Base-by-base conservation (phyloP, 495 filamentous ascomycete genomes). In the Aspergillus coremiiformis region DNA sequence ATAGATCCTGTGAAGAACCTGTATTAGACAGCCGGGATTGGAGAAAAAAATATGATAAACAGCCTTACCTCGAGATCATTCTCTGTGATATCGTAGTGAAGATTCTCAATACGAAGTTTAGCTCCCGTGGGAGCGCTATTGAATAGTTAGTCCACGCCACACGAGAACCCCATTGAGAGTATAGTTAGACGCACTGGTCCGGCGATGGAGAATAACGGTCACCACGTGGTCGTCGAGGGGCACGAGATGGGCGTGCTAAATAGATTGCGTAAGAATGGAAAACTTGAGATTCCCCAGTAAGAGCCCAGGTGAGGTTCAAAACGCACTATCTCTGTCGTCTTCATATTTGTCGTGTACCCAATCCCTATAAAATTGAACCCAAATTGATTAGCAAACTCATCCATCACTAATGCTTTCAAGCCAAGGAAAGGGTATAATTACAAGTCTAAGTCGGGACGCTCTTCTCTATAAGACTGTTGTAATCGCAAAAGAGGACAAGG, bases 271-370 rank as follows among this genome's bases (percentile, higher is more conserved):
- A 59, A 47, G 17, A 50, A 43, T 47, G 44, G 27, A 75, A 76
- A 35, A 35, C 32, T 35, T 14, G 32, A 35, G 32, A 12, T 35
- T 64, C 54, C 37, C 20, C 17, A 17, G 37, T 10, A 41, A 41
- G 37, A 20, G 37, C 37, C 35, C 17, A 67, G 64, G 44, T 37
- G 26, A 52, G 49, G 45, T 44, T 56, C 48, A 59, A 39, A 54
- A 70, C 74, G 47, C 57, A 75, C 72, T 51, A 44, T 78, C 68
- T 62, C 70, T 61, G 62, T 76, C 76, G 57, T 88, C 87, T 62
- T 91, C 86, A 59, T 80, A 95, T 62, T 83, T 86, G 70, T 95
- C 89, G 63, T 95, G 89, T 55, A 92, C 85, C 90, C 90, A 94
- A 65, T 95, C 89, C 54, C 87, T 94, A 56, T 39, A 26, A 39